These are phyloP conservation scores for Carex littledalei DNA, from an alignment of 176 grass and related monocot species.

Conservation along the genomic window DNA sequence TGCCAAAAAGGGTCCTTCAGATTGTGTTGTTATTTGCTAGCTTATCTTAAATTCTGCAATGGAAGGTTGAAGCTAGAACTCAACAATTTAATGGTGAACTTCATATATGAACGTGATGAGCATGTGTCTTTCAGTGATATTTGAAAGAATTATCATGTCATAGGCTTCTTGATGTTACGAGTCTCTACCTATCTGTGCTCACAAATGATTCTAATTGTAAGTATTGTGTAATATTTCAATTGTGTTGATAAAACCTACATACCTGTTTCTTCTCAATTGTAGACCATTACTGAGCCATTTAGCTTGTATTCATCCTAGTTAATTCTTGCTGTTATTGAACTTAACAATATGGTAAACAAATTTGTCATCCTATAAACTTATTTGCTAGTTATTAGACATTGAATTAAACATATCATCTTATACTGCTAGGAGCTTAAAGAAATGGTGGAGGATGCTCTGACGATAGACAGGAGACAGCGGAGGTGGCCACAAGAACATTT, in stretches of 20 bases:
- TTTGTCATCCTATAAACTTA: neutral
- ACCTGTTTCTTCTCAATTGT: neutral
- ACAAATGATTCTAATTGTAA: neutral
- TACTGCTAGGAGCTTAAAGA: neutral
- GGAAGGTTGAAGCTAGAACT: constrained; percentile 3
- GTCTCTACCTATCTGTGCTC: neutral
- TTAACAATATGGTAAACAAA: neutral
- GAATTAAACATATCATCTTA: neutral
- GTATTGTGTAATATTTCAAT: neutral
- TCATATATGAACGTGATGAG: neutral
- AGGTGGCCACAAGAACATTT: neutral
- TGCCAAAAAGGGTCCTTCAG: constrained; percentile 5
- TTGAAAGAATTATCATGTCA: neutral
- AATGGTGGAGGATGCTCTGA: neutral
- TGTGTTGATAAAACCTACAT: neutral
- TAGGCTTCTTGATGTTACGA: neutral
- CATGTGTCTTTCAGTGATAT: neutral
- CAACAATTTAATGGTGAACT: neutral
- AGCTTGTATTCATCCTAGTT: neutral
- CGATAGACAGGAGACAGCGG: neutral
- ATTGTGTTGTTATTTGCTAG: constrained; percentile 15
- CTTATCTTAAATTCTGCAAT: constrained; percentile 19
- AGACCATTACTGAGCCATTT: neutral
- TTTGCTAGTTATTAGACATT: neutral
- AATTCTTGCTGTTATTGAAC: neutral